A percentile compares a stretch with the other conserved stretches of the same genome.
phyloP scores from a whole-genome alignment of 495 filamentous ascomycete genomes.

The Aspergillus steynii region DNA sequence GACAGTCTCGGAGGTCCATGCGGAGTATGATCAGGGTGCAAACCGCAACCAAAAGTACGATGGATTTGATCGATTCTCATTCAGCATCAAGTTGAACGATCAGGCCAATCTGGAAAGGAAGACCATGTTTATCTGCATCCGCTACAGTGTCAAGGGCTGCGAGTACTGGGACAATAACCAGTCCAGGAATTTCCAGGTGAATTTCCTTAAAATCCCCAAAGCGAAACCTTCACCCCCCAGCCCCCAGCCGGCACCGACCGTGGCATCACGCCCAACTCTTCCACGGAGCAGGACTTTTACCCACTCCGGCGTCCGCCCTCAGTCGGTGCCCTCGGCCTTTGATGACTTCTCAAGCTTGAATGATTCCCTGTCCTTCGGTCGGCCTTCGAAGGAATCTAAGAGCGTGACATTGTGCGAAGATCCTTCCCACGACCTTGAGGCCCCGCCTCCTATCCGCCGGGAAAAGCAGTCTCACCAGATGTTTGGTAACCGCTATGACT shows the following conservation, averaged over 20 bases:
- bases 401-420: constrained; percentile 43
- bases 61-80: constrained; percentile 85
- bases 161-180: constrained; percentile 97
- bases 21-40: constrained; percentile 82
- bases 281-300: constrained; percentile 71
- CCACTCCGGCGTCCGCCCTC: constrained; percentile 51
- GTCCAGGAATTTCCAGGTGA: constrained; percentile 82
- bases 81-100: constrained; percentile 90
- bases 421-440: constrained; percentile 35
- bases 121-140: constrained; percentile 87
- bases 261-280: constrained; percentile 60
- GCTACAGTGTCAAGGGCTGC: constrained; percentile 79
- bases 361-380: constrained; percentile 56
- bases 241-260: constrained; percentile 33
- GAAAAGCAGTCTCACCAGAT: constrained; percentile 67
- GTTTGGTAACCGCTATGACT: constrained; percentile 92
- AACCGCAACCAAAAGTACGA: constrained; percentile 63
- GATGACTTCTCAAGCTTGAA: constrained; percentile 70
- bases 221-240: constrained; percentile 54
- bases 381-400: constrained; percentile 55
- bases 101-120: constrained; percentile 86
- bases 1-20: constrained; percentile 90
- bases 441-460: constrained; percentile 49
- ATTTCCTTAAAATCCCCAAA: constrained; percentile 79
- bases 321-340: constrained; percentile 61